phyloP scores from a whole-genome alignment of 805 yeast genomes.

The Wickerhamiella australiensis region DNA sequence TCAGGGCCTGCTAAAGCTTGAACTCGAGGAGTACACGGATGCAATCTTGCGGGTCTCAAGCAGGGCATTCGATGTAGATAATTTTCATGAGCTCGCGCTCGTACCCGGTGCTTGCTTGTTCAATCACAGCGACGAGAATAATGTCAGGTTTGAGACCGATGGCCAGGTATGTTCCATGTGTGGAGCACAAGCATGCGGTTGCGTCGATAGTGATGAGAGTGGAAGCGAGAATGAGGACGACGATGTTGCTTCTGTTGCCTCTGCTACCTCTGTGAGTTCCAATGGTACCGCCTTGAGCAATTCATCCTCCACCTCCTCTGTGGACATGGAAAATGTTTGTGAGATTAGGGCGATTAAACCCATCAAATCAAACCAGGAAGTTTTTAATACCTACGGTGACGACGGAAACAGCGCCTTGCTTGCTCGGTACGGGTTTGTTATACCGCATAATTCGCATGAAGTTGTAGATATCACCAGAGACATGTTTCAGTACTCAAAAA shows the following conservation, averaged over 20 bases:
- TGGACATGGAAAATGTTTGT: conserved; percentile 38
- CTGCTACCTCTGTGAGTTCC: too few relatives aligned
- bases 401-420: conserved; percentile 52
- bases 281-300: too few relatives aligned
- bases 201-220: conserved; percentile 22
- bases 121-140: conserved; percentile 55
- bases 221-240: conserved; percentile 20
- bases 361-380: conserved; percentile 42
- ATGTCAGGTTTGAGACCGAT: conserved; percentile 53
- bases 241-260: too few relatives aligned
- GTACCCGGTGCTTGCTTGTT: conserved; percentile 90
- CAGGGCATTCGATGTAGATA: conserved; percentile 72
- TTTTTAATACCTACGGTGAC: conserved; percentile 77
- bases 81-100: conserved; percentile 56
- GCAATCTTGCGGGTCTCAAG: conserved; percentile 59
- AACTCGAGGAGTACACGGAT: conserved; percentile 27
- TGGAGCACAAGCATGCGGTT: conserved; percentile 37
- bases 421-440: conserved; percentile 69
- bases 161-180: conserved; percentile 42
- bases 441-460: conserved; percentile 43
- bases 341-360: conserved; percentile 45
- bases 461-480: conserved; percentile 47
- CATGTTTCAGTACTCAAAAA: conserved; percentile 29
- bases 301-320: background rate
- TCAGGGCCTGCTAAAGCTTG: conserved; percentile 5